Base-by-base conservation (phyloP, 306 rosid genomes). In the Gastrolobium bilobum region DNA sequence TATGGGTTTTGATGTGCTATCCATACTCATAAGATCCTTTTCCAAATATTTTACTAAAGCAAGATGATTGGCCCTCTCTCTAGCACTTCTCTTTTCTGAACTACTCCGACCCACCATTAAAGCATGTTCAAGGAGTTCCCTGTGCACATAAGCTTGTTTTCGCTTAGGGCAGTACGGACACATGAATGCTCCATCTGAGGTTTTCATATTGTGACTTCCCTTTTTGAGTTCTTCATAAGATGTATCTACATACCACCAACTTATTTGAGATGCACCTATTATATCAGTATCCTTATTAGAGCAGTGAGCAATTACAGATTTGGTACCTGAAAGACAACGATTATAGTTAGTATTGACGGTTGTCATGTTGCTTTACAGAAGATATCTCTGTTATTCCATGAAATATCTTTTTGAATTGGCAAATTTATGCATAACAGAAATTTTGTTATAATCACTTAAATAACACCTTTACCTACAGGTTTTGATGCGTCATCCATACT, bases 101-200 rank as follows among this genome's bases (percentile, higher is more conserved):
- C 81, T 73, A 80, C 99, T 96, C 66, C 87, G 94, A 59, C 98
- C 96, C 76, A 96, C 97, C 76, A 89, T 97, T 84, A 92, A 81
- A 60, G 99, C 96, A 90, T 96, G 99, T 68, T 96, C 94, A 67
- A 93, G 89, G 75, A 93, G 88, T n/a, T 96, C 99, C 83, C 85
- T 88, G 51, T 84, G 86, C 30, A 65, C 65, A 84, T 77, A 96
- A 69, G 68, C 90, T 9, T 86, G 80, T 78, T 93, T 96, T 77
- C 82, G 90, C 79, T 62, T 89, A 3, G 89, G 86, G 77, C 98
- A 96, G 83, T 86, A 96, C 10, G 99, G 99, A 84, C 99, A 96
- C 74, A 71, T 70, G 79, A 90, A 90, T 62, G 86, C 81, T 57
- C 80, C 93, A 0, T 95, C 88, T n/a, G 90, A 74, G 60, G 58